Base-by-base conservation (phyloP, 2,329 filamentous ascomycete genomes). In the Colletotrichum brevisporum region DNA sequence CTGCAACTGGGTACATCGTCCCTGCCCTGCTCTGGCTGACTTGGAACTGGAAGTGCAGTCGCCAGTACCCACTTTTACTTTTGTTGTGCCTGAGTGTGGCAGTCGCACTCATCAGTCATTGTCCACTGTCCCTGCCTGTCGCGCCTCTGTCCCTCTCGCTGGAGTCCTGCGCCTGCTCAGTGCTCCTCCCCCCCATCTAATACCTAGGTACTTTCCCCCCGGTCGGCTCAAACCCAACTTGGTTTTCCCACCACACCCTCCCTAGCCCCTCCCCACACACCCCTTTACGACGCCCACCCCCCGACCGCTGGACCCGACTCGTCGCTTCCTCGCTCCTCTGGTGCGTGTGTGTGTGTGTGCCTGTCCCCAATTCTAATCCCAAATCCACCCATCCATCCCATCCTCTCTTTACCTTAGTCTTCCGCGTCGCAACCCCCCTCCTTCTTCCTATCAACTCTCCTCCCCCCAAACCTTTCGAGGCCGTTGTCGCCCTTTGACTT, bases 401-500 rank as follows among this genome's bases (percentile, higher is more conserved):
- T 69, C 55, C 71, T 68, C 68, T 64, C 64, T 59, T 56, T 67
- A 66, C 64, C 55, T 56, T 67, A 66, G 66, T 67, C 64, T 72
- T 65, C 71, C 63, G 63, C 62, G 69, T 73, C 69, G 65, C 70
- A 70, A 70, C 68, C 71, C 70, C 70, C 67, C 67, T 72, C 72
- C 73, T 71, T 73, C 70, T 72, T 74, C 73, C 72, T 69, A 75
- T 74, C 74, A 74, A 75, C 75, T 75, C 74, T 72, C 74, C 71
- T 76, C 71, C 75, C 75, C 74, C 72, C 59, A 63, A 71, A 67
- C 72, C 73, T 72, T 72, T 70, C 73, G 69, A 73, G 52, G 72
- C 65, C 57, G 63, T 61, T 62, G 67, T 74, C 71, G 64, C 75
- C 73, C 71, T 74, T 67, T 63, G 54, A 59, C 63, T 66, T 68